Evolutionary conservation across 805 yeast species (phyloP).

Genomic region (Metschnikowia corniflorae): DNA sequence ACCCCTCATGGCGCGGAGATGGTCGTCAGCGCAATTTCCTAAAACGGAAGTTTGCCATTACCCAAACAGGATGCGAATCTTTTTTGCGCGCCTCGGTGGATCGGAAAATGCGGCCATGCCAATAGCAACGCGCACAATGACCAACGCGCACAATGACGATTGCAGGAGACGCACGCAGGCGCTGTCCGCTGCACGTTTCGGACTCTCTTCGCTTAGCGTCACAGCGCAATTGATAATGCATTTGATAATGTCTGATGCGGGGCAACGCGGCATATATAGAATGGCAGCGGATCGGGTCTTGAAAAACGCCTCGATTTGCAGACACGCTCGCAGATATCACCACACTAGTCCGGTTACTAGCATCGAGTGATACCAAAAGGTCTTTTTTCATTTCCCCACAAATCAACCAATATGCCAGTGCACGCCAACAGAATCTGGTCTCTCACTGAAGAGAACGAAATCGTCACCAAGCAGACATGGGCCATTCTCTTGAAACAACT

Average conservation of each 20-base stretch:
- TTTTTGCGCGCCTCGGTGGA: no score
- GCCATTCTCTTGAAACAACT: slow-evolving; percentile 51
- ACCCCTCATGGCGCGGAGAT: no score
- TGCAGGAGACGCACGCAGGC: background rate
- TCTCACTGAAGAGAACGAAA: slow-evolving; percentile 51
- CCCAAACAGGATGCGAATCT: no score
- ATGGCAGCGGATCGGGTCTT: no score
- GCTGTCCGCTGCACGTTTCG: slow-evolving; percentile 5
- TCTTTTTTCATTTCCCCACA: background rate
- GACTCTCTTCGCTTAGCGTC: slow-evolving; percentile 1
- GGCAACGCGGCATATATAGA: slow-evolving; percentile 2
- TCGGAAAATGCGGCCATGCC: no score
- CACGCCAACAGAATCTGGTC: slow-evolving; percentile 20
- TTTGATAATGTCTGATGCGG: slow-evolving; percentile 7
- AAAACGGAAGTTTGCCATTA: no score
- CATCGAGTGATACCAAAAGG: background rate
- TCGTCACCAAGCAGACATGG: slow-evolving; percentile 67
- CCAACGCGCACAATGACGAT: no score
- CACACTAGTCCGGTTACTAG: slow-evolving; percentile 2
- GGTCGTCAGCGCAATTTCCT: no score
- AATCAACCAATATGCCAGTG: slow-evolving; percentile 5
- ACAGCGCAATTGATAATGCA: slow-evolving; percentile 1
- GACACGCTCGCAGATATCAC: background rate
- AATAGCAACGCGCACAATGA: no score
- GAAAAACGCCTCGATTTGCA: no score